Evolutionary conservation across 1,284 basidiomycete species (phyloP).

Genomic region (Puccinia hordei): DNA sequence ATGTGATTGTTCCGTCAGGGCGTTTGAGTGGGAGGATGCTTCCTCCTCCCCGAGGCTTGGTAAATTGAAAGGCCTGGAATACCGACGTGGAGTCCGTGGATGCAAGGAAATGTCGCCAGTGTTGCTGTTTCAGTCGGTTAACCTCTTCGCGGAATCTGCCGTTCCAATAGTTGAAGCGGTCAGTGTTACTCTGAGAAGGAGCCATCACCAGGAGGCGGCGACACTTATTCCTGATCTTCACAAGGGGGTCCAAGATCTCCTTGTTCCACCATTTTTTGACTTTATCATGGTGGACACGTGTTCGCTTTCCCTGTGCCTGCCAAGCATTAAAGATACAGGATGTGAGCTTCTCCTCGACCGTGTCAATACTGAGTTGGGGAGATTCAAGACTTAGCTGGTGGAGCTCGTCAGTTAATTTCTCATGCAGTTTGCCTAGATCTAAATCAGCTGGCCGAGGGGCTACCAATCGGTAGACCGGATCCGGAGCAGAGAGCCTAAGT

Average conservation of each 20-base stretch:
- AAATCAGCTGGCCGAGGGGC: too few relatives aligned
- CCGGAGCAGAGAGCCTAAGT: too few relatives aligned
- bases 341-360: too few relatives aligned
- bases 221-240: background rate
- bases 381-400: too few relatives aligned
- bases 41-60: background rate
- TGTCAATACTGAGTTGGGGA: too few relatives aligned
- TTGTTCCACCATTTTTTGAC: constrained; percentile 23
- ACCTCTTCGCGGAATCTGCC: background rate
- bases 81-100: background rate
- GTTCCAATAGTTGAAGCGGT: background rate
- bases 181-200: background rate
- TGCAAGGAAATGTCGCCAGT: background rate
- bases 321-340: too few relatives aligned
- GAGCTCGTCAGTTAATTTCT: too few relatives aligned
- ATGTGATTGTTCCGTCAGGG: background rate
- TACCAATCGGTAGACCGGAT: too few relatives aligned
- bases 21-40: background rate
- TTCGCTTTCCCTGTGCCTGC: too few relatives aligned
- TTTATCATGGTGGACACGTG: background rate
- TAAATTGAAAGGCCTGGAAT: too few relatives aligned
- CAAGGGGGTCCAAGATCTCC: background rate
- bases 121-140: background rate
- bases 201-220: background rate
- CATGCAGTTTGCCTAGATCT: too few relatives aligned